Evolutionary conservation across 225 moss, liverwort and hornwort species (phyloP), one percentile per base, ranked within the genome.

Genomic region (Polytrichum formosum): DNA sequence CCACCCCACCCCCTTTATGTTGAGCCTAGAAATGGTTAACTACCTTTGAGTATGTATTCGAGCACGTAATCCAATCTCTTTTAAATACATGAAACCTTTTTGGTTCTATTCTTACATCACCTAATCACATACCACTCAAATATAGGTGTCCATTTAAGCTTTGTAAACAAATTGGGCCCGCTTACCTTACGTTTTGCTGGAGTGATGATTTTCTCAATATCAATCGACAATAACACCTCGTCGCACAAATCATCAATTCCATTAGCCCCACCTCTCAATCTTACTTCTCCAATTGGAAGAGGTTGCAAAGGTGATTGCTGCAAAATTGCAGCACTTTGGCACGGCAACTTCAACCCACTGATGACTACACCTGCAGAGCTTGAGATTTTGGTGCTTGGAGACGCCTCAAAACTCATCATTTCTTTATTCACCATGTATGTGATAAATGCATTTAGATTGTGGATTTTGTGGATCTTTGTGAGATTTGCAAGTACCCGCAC

Each of bases 221-320:
- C 46, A 16, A 46, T 46, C 4, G 46, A 13, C 46, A 46, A 46
- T 46, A 46, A 46, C 13, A 4, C 46, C 22, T 53, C 61, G 10
- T 78, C 78, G 6, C 64, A 77, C 22, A 74, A 54, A 7, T 35
- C 60, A 31, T 77, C 77, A 19, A 28, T 0, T 46, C 13, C 46
- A 46, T 46, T 59, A 13, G 13, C 21, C 21, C 59, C 59, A 23
- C 59, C 59, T 9, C 59, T 6, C 23, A 59, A 21, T 59, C 20
- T 59, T 59, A 9, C 23, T 21, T 59, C 21, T 23, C 59, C n/a
- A 20, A 59, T 59, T n/a, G 59, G 21, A 23, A 59, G 59, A 22
- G 59, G 59, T 23, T 23, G 59, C 59, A 9, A 23, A 59, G 59
- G 46, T 3, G 46, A 46, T 46, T 46, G 46, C 46, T 0, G 28